These are phyloP conservation scores for Zelopaecilomyces penicillatus DNA, from an alignment of 2,329 filamentous ascomycete genomes.

Conservation along the genomic window DNA sequence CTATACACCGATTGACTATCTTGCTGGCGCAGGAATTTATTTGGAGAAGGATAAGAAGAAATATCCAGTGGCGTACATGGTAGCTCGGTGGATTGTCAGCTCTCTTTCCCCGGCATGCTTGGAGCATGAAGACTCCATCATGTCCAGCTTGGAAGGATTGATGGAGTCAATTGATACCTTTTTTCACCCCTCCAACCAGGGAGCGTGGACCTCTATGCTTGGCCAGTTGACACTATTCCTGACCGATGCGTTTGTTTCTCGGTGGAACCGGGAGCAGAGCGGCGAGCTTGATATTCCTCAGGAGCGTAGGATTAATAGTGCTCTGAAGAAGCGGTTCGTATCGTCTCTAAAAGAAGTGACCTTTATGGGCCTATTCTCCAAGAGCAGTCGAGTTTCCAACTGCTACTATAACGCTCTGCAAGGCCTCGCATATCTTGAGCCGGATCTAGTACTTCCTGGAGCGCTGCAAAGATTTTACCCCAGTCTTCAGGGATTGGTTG, in stretches of 20 bases:
- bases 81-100: conserved; percentile 87
- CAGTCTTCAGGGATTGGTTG: conserved; percentile 89
- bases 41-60: conserved; percentile 91
- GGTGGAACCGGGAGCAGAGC: conserved; percentile 92
- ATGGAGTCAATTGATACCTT: conserved; percentile 96
- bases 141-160: conserved; percentile 80
- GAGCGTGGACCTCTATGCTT: conserved; percentile 80
- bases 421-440: conserved; percentile 82
- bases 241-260: conserved; percentile 91
- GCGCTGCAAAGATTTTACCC: conserved; percentile 95
- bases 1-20: conserved; percentile 77
- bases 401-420: conserved; percentile 88
- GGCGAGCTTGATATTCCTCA: conserved; percentile 81
- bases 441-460: conserved; percentile 82
- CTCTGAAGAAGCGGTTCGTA: conserved; percentile 84
- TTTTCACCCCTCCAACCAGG: conserved; percentile 96
- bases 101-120: conserved; percentile 81
- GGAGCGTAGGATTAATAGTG: conserved; percentile 69
- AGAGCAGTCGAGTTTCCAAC: conserved; percentile 84
- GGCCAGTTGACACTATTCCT: conserved; percentile 88
- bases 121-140: conserved; percentile 66
- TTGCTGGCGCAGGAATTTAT: conserved; percentile 74
- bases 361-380: conserved; percentile 97
- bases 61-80: conserved; percentile 83
- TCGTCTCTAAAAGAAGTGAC: conserved; percentile 82